These are phyloP conservation scores for Vigna mungo DNA, from an alignment of 306 rosid genomes.

Conservation along the genomic window DNA sequence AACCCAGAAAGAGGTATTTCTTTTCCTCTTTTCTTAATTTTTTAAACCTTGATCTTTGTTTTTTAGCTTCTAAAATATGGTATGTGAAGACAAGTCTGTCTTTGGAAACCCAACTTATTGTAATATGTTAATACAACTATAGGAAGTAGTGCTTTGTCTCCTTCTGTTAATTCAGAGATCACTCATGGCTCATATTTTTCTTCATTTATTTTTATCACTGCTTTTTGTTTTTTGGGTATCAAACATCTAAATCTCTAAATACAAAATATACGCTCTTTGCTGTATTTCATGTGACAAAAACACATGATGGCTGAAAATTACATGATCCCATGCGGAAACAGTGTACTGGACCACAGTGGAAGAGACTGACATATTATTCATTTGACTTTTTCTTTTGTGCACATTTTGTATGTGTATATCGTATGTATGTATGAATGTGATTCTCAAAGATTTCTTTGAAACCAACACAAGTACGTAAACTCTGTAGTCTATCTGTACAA, in stretches of 20 bases:
- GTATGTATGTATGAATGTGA: neutral
- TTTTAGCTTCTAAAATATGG: slow-evolving; percentile 36
- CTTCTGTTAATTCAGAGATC: slow-evolving; percentile 39
- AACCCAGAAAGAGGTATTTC: slow-evolving; percentile 41
- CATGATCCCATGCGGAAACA: slow-evolving; percentile 63
- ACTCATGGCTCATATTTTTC: slow-evolving; percentile 20
- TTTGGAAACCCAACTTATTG: slow-evolving; percentile 48
- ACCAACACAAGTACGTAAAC: neutral
- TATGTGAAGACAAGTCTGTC: slow-evolving; percentile 49
- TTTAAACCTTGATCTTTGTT: slow-evolving; percentile 15
- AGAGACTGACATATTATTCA: slow-evolving; percentile 37
- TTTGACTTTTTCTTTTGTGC: slow-evolving; percentile 38
- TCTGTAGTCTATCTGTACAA: neutral
- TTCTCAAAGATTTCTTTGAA: slow-evolving; percentile 21
- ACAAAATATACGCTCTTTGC: slow-evolving; percentile 39
- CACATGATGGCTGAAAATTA: slow-evolving; percentile 52
- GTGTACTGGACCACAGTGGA: slow-evolving; percentile 46
- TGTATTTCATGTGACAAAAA: slow-evolving; percentile 57
- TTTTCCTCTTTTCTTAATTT: neutral
- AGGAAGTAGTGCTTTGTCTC: slow-evolving; percentile 47
- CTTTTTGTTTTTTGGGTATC: slow-evolving; percentile 18
- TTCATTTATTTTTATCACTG: slow-evolving; percentile 12
- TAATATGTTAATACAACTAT: slow-evolving; percentile 48
- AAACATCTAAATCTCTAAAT: slow-evolving; percentile 14
- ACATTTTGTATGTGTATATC: neutral